Percentiles rank a stretch among this genome's conserved stretches.
These are phyloP conservation scores for Amanita exitialis DNA, from an alignment of 768 basidiomycete species.

Conservation along the genomic window DNA sequence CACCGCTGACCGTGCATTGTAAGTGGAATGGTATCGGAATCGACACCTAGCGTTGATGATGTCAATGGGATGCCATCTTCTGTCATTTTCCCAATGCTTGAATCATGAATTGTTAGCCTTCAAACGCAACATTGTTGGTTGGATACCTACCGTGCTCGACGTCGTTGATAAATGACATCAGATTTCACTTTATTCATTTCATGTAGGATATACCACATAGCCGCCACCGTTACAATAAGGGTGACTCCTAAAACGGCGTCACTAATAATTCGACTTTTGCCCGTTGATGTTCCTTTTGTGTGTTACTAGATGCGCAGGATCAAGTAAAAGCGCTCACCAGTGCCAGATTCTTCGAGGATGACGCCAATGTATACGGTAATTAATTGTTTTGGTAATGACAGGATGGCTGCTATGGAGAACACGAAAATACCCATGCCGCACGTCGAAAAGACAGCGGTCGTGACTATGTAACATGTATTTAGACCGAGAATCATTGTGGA, in stretches of 20 bases:
- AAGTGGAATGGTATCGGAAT: slow-evolving; percentile 2
- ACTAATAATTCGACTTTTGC: slow-evolving; percentile 53
- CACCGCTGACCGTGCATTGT: not conserved
- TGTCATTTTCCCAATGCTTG: not conserved
- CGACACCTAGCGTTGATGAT: not conserved
- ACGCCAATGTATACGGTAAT: slow-evolving; percentile 89
- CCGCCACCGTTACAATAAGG: slow-evolving; percentile 56
- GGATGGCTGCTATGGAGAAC: slow-evolving; percentile 70
- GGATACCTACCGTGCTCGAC: slow-evolving; percentile 50
- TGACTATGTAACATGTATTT: slow-evolving; percentile 38
- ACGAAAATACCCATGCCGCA: slow-evolving; percentile 79
- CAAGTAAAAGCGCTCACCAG: slow-evolving; percentile 16
- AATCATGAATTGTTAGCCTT: not conserved
- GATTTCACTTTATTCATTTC: slow-evolving; percentile 64
- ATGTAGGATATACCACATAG: slow-evolving; percentile 78
- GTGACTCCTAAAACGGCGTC: slow-evolving; percentile 61
- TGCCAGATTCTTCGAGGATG: slow-evolving; percentile 44
- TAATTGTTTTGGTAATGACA: slow-evolving; percentile 87
- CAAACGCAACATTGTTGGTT: not conserved
- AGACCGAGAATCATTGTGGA: not conserved
- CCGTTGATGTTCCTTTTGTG: slow-evolving; percentile 23
- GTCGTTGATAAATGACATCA: slow-evolving; percentile 53
- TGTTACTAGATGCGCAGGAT: not conserved
- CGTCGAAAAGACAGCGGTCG: slow-evolving; percentile 80
- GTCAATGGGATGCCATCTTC: not conserved